Conservation (phyloP, 805 yeast genomes). For the Cyberlindnera bimundalis region DNA sequence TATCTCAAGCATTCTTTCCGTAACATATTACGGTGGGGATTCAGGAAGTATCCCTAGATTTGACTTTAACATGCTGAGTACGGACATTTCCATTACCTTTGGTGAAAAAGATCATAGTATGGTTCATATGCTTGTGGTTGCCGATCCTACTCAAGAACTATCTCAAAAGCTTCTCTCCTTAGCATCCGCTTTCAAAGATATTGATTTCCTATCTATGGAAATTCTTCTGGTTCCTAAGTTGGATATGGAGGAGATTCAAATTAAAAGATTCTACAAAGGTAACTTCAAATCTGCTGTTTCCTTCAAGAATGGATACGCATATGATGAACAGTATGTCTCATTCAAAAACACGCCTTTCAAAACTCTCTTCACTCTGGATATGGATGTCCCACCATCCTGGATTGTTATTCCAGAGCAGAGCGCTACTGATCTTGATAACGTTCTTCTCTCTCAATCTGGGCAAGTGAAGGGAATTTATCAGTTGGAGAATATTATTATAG, state of each 20-base stretch:
- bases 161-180: conserved; percentile 62
- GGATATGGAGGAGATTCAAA: conserved; percentile 38
- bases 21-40: conserved; percentile 39
- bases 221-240: conserved; percentile 58
- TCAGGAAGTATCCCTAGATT: conserved; percentile 43
- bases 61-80: conserved; percentile 37
- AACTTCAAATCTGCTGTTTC: conserved; percentile 34
- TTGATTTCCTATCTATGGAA: conserved; percentile 50
- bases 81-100: conserved; percentile 22
- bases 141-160: conserved; percentile 70
- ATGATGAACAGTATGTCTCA: conserved; percentile 27
- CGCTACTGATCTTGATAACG: conserved; percentile 60
- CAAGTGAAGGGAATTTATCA: conserved; percentile 44
- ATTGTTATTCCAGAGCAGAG: conserved; percentile 50
- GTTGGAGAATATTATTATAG: conserved; percentile 56
- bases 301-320: conserved; percentile 29
- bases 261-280: conserved; percentile 58
- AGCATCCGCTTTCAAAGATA: conserved; percentile 37
- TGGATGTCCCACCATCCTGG: conserved; percentile 70
- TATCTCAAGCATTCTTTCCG: conserved; percentile 40
- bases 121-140: conserved; percentile 53
- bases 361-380: conserved; percentile 48
- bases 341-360: conserved; percentile 51
- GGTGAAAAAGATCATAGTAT: conserved; percentile 30
- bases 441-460: conserved; percentile 38